Evolutionary conservation across 1,284 basidiomycete species (phyloP), one percentile per base, ranked within the genome.

Genomic region (Pseudozyma hubeiensis): DNA sequence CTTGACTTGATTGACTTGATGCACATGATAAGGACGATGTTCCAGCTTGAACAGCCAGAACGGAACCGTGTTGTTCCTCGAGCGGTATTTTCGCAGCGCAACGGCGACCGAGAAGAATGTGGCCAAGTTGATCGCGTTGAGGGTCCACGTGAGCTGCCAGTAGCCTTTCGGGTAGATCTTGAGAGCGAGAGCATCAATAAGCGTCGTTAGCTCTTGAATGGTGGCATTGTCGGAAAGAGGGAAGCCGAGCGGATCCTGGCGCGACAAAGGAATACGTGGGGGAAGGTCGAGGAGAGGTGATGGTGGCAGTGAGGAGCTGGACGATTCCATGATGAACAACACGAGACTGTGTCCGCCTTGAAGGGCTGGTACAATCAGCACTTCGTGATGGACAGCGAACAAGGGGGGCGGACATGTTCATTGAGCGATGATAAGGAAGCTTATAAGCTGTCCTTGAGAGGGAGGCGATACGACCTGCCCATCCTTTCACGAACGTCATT

Each of bases 1-100:
- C 24, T 52, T 54, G 37, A 60, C 37, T 2, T 37, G 53, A 7
- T 44, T 19, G 19, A 44, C n/a, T 1, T 24, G 43, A 44, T 24
- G 43, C 17, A 44, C 43, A 5, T 6, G n/a, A 31, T 53, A 57
- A 5, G 51, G 52, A 4, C 69, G 50, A 13, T 29, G 40, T 29
- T 66, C 64, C 19, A 63, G 16, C 35, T 52, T 62, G 35, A 67
- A 30, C 0, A 72, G 45, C 69, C 69, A 72, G 4, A 72, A 57
- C 17, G 59, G 53, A 2, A 52, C 46, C 9, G 47, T 45, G 31
- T n/a, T 50, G 48, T 64, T 59, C 4, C 52, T 41, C 2, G 45
- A 55, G 11, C 69, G 46, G 33, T 62, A 67, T 5, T 46, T 29
- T 1, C 60, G 55, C 43, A 66, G 44, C 30, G 56, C 60, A 6